These are phyloP conservation scores for Achlya hypogyna DNA, from an alignment of 352 stramenopile species.

Conservation along the genomic window DNA sequence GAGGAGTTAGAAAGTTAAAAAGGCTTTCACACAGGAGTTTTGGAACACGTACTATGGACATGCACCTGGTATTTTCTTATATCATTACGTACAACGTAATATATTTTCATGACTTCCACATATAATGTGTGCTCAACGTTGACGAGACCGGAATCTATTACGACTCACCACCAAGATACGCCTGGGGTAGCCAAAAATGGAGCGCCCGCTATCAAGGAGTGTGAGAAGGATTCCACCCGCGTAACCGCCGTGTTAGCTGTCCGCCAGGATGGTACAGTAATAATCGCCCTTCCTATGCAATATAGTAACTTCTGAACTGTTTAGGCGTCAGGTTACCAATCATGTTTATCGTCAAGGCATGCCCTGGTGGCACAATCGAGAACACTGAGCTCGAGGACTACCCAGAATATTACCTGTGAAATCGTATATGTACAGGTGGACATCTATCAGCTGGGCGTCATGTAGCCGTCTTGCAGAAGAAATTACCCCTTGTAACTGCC, in stretches of 20 bases:
- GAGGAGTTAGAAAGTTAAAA: background rate
- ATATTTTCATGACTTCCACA: background rate
- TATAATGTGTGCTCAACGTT: background rate
- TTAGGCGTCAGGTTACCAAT: background rate
- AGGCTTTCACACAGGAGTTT: background rate
- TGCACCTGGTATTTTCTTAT: background rate
- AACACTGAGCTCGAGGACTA: background rate
- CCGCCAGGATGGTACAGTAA: background rate
- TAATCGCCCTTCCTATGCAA: too few relatives aligned
- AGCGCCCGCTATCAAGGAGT: background rate
- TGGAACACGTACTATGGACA: background rate
- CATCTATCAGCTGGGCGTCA: background rate
- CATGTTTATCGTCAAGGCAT: background rate
- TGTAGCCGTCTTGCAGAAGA: too few relatives aligned
- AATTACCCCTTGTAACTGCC: too few relatives aligned
- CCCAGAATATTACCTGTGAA: background rate
- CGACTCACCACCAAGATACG: background rate
- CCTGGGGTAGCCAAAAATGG: background rate
- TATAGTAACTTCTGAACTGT: background rate
- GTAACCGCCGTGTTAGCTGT: background rate
- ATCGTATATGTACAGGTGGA: too few relatives aligned
- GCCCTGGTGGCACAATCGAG: conserved; percentile 9
- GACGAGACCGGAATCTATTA: background rate
- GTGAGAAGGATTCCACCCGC: background rate
- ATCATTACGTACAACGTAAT: background rate